These are phyloP conservation scores for Lipomyces spencermartinsiae DNA, from an alignment of 805 yeast species.

Conservation along the genomic window DNA sequence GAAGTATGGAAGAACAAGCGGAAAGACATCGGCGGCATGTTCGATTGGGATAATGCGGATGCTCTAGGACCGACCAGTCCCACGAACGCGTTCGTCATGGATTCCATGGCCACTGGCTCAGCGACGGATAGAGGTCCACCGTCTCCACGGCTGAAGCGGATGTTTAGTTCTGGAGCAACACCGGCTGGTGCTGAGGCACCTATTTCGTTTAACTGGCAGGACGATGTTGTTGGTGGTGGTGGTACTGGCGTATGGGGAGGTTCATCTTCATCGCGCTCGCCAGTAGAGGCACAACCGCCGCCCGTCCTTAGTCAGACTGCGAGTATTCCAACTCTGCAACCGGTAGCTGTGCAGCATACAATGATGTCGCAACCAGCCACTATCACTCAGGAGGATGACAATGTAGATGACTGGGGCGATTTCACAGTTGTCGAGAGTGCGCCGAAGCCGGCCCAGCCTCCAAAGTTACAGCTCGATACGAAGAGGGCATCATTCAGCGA, in stretches of 20 bases:
- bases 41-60: constrained; percentile 35
- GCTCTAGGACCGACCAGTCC: constrained; percentile 5
- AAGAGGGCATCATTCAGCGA: neutral
- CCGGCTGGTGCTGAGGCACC: neutral
- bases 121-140: neutral
- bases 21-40: constrained; percentile 7
- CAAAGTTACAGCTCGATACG: constrained; percentile 8
- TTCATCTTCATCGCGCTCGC: neutral
- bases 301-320: neutral
- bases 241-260: neutral
- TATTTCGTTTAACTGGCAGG: constrained; percentile 28
- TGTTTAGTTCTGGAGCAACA: neutral
- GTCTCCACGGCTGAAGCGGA: neutral
- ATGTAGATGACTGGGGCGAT: constrained; percentile 24
- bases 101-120: neutral
- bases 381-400: neutral
- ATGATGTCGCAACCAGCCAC: neutral
- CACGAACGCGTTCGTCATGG: neutral
- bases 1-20: constrained; percentile 21
- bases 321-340: neutral
- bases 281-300: neutral
- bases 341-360: constrained; percentile 2
- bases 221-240: neutral
- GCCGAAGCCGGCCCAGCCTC: neutral
- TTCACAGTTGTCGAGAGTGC: constrained; percentile 5